Evolutionary conservation across 495 filamentous ascomycete genomes (phyloP).

Genomic region (Cudoniella acicularis): DNA sequence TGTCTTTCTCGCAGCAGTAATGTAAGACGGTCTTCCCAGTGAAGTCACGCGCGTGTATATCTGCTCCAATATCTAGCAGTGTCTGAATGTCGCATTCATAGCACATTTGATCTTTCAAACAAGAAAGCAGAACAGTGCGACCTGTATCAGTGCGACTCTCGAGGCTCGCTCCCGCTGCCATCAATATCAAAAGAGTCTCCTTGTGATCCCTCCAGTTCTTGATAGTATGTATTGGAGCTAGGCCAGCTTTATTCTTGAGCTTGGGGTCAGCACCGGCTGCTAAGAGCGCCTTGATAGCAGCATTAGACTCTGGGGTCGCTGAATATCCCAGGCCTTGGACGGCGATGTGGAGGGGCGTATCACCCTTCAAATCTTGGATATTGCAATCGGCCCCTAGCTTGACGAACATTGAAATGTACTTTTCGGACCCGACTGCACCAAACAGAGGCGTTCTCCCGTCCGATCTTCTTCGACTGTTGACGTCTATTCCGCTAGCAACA

Average conservation of each 20-base stretch:
- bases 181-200: not conserved
- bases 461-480: not conserved
- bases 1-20: not conserved
- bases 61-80: not conserved
- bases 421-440: not conserved
- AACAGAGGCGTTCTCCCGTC: conserved; percentile 12
- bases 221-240: not conserved
- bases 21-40: not conserved
- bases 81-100: not conserved
- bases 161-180: conserved; percentile 20
- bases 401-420: not conserved
- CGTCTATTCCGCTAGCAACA: conserved; percentile 11
- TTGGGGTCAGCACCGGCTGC: not conserved
- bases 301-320: not conserved
- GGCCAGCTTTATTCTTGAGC: not conserved
- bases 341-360: conserved; percentile 5
- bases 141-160: conserved; percentile 16
- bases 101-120: not conserved
- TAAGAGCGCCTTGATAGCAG: not conserved
- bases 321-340: not conserved
- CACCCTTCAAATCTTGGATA: not conserved
- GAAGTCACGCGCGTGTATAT: not conserved
- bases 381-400: conserved; percentile 9
- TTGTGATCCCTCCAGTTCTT: not conserved
- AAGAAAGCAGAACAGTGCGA: not conserved